Evolutionary conservation across 208 protist species (phyloP).

Genomic region (Wallacemonas sp.): DNA sequence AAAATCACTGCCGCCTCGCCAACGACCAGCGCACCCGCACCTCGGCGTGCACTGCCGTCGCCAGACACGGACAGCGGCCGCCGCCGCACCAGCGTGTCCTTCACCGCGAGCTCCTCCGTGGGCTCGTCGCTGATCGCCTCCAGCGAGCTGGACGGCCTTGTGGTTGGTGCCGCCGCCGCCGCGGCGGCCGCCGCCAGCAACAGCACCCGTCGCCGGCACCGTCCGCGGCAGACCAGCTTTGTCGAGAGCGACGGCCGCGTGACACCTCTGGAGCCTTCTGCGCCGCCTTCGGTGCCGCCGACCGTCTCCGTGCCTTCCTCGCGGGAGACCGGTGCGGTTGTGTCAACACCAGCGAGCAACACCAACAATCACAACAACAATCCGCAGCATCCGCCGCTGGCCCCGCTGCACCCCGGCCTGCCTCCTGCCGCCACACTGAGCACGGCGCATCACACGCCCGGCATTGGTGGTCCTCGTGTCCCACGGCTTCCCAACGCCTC

Average conservation of each 20-base stretch:
- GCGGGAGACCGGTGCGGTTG: no score
- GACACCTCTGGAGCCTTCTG: background rate
- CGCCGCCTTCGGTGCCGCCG: background rate
- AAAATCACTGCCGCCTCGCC: no score
- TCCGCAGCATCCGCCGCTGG: conserved; percentile 11
- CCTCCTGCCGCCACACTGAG: conserved; percentile 1
- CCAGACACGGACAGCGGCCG: conserved; percentile 7
- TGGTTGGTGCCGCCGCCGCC: background rate
- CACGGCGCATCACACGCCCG: background rate
- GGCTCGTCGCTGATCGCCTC: conserved; percentile 12
- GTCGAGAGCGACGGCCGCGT: conserved; percentile 16
- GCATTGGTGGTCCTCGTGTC: background rate
- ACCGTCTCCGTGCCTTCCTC: no score
- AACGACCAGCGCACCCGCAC: background rate
- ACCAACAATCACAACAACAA: background rate
- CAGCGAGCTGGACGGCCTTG: background rate
- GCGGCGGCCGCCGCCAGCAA: background rate
- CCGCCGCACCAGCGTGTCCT: conserved; percentile 12
- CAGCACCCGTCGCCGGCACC: conserved; percentile 9
- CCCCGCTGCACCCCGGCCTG: conserved; percentile 2
- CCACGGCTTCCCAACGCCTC: conserved; percentile 6
- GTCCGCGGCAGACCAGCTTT: conserved; percentile 15
- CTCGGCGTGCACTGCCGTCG: background rate
- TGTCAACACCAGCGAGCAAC: no score
- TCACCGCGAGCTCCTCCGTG: conserved; percentile 8